Evolutionary conservation across 225 moss, liverwort and hornwort genomes (phyloP), one percentile per base, ranked within the genome.

Genomic region (Lunularia cruciata): DNA sequence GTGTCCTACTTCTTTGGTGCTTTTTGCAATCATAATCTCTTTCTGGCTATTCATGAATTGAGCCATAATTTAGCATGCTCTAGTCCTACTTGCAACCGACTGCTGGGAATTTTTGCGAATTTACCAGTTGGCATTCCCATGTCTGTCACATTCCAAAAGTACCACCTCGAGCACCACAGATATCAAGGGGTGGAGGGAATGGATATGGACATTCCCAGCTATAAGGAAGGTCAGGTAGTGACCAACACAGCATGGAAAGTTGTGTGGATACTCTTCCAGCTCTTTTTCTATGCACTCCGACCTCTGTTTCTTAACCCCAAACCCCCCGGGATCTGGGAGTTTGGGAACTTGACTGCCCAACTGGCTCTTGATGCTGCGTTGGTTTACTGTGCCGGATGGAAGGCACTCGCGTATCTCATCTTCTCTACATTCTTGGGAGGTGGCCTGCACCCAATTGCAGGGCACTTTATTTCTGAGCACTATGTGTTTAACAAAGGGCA

Each of bases 81-180:
- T 49, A 87, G 75, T 58, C 76, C 86, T 32, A 61, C 86, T 23
- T 85, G 83, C 55, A 98, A 98, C 49, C 89, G 96, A 46, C 79
- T 92, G 63, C 89, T 98, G 25, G 92, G 87, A 19, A 79, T 92
- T 51, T 86, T 87, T 73, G 90, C 92, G 31, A 87, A 82, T 74
- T 75, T 96, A 57, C 98, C 98, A 28, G 86, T 98, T 31, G 89
- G 93, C 48, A 93, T 98, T 38, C 98, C 98, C 2, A 91, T 98
- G 96, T 93, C 93, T 45, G 83, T 98, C 32, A 98, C 98, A 16
- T 98, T 98, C 64, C 93, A 98, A 67, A 98, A 98, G 76, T 98
- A 98, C 68, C 98, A 98, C 67, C 81, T 98, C 33, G 93, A 98
- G 62, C 98, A 98, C 68, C 98, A 98, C 30, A 83, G 91, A 57